phyloP scores from a whole-genome alignment of 2,329 filamentous ascomycete genomes.

The Cucurbitaria berberidis region DNA sequence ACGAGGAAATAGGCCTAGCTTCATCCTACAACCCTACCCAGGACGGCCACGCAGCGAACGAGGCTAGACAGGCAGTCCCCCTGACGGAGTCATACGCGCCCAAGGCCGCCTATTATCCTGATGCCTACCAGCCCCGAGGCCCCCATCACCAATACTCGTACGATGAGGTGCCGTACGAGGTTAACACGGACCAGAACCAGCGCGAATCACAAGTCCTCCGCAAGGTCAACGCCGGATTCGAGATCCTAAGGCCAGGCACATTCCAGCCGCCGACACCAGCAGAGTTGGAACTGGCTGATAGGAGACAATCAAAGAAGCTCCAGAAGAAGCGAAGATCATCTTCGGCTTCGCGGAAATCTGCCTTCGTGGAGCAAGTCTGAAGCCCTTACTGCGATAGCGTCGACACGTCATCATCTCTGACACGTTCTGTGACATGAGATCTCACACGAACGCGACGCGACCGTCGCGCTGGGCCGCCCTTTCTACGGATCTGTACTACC shows the following conservation, averaged over 20 bases:
- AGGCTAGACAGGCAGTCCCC: slow-evolving; percentile 41
- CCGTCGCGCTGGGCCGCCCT: slow-evolving; percentile 24
- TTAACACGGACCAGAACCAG: slow-evolving; percentile 37
- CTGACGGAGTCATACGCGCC: slow-evolving; percentile 48
- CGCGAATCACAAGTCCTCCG: slow-evolving; percentile 46
- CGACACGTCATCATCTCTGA: slow-evolving; percentile 16
- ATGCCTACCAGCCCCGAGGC: slow-evolving; percentile 47
- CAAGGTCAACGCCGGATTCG: slow-evolving; percentile 52
- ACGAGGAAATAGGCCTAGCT: slow-evolving; percentile 16
- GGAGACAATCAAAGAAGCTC: slow-evolving; percentile 49
- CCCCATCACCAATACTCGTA: slow-evolving; percentile 46
- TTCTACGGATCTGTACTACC: slow-evolving; percentile 30
- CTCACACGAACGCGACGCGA: slow-evolving; percentile 27
- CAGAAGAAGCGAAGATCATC: slow-evolving; percentile 52
- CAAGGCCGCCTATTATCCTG: slow-evolving; percentile 39
- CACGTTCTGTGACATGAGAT: slow-evolving; percentile 20
- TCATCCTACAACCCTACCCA: slow-evolving; percentile 22
- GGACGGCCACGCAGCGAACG: slow-evolving; percentile 33
- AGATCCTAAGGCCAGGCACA: slow-evolving; percentile 50
- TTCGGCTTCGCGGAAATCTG: slow-evolving; percentile 38
- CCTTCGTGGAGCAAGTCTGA: slow-evolving; percentile 48
- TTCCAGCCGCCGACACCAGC: slow-evolving; percentile 42
- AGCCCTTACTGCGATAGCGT: slow-evolving; percentile 17
- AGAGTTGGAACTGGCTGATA: slow-evolving; percentile 37
- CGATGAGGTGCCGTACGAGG: slow-evolving; percentile 40